A percentile compares a stretch with the other conserved stretches of the same genome.
Conservation (phyloP, 352 stramenopile genomes). For the Phytophthora hybrid region DNA sequence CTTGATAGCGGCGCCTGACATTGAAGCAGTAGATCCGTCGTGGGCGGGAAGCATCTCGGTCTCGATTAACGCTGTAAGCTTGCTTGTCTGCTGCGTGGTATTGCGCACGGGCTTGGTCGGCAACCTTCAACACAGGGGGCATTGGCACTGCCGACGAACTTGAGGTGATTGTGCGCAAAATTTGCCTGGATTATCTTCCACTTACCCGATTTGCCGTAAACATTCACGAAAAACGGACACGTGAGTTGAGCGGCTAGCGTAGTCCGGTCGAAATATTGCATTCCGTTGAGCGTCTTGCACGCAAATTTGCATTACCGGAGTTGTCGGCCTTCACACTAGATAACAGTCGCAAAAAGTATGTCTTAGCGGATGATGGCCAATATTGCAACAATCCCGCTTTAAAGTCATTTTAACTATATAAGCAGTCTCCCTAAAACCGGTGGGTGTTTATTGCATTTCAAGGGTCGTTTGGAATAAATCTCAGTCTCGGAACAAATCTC, state of each 20-base stretch:
- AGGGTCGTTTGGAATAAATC: too few relatives aligned
- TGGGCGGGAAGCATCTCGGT: background rate
- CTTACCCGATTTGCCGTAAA: background rate
- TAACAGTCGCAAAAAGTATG: too few relatives aligned
- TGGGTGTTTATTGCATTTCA: too few relatives aligned
- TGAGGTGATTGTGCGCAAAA: conserved; percentile 14
- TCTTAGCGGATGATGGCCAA: too few relatives aligned
- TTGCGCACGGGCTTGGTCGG: background rate
- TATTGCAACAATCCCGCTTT: too few relatives aligned
- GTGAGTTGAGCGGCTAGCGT: background rate
- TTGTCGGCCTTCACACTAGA: conserved; percentile 14
- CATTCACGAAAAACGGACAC: conserved; percentile 24
- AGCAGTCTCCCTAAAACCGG: too few relatives aligned
- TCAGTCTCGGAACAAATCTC: too few relatives aligned
- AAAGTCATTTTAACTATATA: too few relatives aligned
- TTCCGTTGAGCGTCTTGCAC: conserved; percentile 18
- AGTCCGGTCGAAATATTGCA: conserved; percentile 7
- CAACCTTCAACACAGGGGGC: conserved; percentile 2
- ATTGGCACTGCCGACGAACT: background rate
- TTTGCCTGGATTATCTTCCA: conserved; percentile 18
- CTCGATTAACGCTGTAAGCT: background rate
- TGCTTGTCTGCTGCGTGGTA: background rate
- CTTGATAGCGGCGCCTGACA: conserved; percentile 1
- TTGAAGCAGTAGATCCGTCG: background rate
- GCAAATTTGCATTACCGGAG: conserved; percentile 14